Evolutionary conservation across 768 basidiomycete genomes (phyloP).

Genomic region (Boletellus ananiceps): DNA sequence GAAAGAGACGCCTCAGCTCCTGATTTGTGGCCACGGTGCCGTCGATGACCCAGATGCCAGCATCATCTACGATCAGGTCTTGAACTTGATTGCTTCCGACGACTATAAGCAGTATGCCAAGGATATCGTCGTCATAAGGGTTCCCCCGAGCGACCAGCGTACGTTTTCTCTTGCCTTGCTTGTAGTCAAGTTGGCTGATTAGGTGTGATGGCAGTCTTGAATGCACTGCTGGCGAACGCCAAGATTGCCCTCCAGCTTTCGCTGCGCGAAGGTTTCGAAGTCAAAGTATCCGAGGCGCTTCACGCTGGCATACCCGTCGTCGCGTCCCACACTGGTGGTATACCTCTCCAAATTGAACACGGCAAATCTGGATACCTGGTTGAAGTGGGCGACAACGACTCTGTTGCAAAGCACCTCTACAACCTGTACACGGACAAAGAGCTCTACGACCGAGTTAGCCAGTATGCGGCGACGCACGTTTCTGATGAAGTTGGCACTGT

Average conservation of each 20-base stretch:
- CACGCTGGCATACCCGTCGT: constrained; percentile 87
- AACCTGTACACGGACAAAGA: constrained; percentile 73
- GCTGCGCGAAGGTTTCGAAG: constrained; percentile 93
- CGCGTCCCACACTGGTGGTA: constrained; percentile 83
- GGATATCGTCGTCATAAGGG: constrained; percentile 73
- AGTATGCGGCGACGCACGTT: constrained; percentile 70
- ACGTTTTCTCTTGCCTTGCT: constrained; percentile 25
- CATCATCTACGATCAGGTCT: constrained; percentile 81
- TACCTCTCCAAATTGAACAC: constrained; percentile 86
- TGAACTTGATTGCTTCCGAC: constrained; percentile 52
- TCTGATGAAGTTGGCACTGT: constrained; percentile 83
- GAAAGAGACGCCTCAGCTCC: constrained; percentile 63
- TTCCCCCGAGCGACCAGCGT: constrained; percentile 84
- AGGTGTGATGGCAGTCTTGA: constrained; percentile 52
- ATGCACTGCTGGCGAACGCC: constrained; percentile 83
- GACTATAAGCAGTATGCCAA: constrained; percentile 49
- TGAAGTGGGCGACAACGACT: constrained; percentile 66
- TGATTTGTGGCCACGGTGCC: constrained; percentile 86
- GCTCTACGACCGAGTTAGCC: constrained; percentile 58
- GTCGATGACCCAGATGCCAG: constrained; percentile 95
- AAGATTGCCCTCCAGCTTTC: constrained; percentile 90
- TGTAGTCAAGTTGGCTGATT: constrained; percentile 4
- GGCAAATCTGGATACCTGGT: constrained; percentile 88
- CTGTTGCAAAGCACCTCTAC: constrained; percentile 72
- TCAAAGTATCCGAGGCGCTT: constrained; percentile 95